Base-by-base conservation (phyloP, 352 stramenopile genomes). In the Plasmopara halstedii region DNA sequence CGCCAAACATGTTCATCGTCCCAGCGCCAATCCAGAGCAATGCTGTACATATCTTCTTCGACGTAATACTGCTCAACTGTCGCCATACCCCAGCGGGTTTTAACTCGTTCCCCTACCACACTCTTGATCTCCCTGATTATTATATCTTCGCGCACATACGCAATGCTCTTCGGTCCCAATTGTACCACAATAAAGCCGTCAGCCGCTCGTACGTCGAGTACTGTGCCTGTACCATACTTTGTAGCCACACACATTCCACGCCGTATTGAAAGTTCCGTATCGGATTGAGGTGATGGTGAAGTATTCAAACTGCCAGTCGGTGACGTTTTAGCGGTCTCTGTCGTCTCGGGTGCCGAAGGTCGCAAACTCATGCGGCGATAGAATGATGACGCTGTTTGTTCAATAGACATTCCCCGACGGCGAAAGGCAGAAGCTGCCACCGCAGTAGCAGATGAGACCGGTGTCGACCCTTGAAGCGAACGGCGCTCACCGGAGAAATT, bases 21-120 rank as follows among this genome's bases (percentile, higher is more conserved):
- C 81, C 81, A 92, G 45, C 81, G 75, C 81, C 81, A 92, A 64
- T 92, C 81, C 27, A 92, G 58, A 26, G 81, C 81, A 44, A 92
- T 88, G 56, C 67, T 88, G 64, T 92, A 92, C 77, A 88, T 92
- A 63, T 92, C 81, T 23, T 89, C 77, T n/a, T 89, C 76, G 21
- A 86, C 61, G 46, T 86, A 88, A 56, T 92, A 92, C 46, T 85
- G 62, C 61, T 92, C 81, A 6, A 92, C 76, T 0, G 78, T 89
- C 27, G 81, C 81, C 47, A 88, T 73, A 8, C 81, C 80, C 81
- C 81, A 92, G 15, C 77, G 74, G 0, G 81, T 92, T 56, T 89
- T 89, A 7, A 92, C 81, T 17, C 81, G 60, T 50, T 92, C 81
- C 15, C 81, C 81, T 22, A 89, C 75, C n/a, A 92, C 58, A 19